phyloP scores from a whole-genome alignment of 768 basidiomycete genomes.

The Leccinum variicolor region DNA sequence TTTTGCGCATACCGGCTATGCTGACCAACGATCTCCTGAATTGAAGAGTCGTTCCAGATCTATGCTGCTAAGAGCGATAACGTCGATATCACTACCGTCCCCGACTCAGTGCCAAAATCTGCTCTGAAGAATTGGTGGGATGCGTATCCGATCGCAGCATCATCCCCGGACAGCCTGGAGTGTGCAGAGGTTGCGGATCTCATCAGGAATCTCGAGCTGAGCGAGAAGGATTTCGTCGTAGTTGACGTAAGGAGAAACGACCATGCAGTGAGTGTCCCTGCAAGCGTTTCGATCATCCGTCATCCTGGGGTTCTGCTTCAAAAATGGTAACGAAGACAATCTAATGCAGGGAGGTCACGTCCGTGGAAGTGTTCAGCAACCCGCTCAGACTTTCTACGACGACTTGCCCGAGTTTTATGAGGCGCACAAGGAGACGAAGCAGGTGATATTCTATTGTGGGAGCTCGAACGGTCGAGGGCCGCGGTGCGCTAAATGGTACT shows the following conservation, averaged over 20 bases:
- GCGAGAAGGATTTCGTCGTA: slow-evolving; percentile 34
- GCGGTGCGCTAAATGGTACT: slow-evolving; percentile 52
- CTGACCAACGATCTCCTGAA: not conserved
- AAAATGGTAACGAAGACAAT: not conserved
- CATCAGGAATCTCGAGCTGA: slow-evolving; percentile 11
- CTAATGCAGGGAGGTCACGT: slow-evolving; percentile 50
- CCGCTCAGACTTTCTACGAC: slow-evolving; percentile 51
- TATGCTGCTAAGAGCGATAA: slow-evolving; percentile 37
- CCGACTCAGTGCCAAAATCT: not conserved
- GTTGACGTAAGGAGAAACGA: slow-evolving; percentile 52
- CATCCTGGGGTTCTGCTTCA: not conserved
- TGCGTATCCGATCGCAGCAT: slow-evolving; percentile 42
- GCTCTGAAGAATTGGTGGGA: slow-evolving; percentile 50
- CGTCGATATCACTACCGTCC: not conserved
- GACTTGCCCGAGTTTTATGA: slow-evolving; percentile 41
- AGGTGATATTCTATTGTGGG: slow-evolving; percentile 54
- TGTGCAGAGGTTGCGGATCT: slow-evolving; percentile 38
- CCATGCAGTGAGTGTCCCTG: slow-evolving; percentile 35
- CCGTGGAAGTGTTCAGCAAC: slow-evolving; percentile 45
- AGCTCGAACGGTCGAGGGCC: slow-evolving; percentile 52
- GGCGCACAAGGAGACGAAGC: slow-evolving; percentile 35
- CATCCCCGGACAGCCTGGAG: slow-evolving; percentile 29
- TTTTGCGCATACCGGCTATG: not conserved
- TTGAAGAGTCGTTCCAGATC: slow-evolving; percentile 46
- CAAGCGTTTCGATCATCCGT: not conserved